Percentiles rank a stretch among this genome's conserved stretches.
phyloP scores from a whole-genome alignment of 148 eudicot species.

The Vaccinium macrocarpon region DNA sequence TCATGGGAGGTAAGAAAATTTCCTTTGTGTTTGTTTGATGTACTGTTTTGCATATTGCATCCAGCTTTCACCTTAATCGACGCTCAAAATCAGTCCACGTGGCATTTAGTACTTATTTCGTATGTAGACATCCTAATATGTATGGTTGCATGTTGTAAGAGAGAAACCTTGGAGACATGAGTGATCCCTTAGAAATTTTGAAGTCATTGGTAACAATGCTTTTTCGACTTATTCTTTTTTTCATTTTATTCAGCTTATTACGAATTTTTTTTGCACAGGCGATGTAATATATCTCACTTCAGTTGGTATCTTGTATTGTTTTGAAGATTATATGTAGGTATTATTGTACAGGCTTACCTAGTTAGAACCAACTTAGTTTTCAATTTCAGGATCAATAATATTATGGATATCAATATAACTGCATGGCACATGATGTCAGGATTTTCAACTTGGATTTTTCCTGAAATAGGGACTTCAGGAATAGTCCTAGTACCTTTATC shows the following conservation, averaged over 20 bases:
- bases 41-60: not conserved
- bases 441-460: not conserved
- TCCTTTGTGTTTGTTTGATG: constrained; percentile 7
- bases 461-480: not conserved
- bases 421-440: not conserved
- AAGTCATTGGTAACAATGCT: not conserved
- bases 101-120: not conserved
- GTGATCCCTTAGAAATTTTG: not conserved
- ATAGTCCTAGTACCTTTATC: no score
- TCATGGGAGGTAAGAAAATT: constrained; percentile 72
- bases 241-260: no score
- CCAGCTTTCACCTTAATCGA: not conserved
- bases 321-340: not conserved
- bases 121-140: not conserved
- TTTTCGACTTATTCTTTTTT: not conserved
- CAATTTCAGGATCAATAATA: not conserved
- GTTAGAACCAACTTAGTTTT: constrained; percentile 1
- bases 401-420: not conserved
- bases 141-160: not conserved
- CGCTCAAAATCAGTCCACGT: not conserved
- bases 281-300: not conserved
- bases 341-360: not conserved
- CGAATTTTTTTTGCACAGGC: no score
- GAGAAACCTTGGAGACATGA: not conserved
- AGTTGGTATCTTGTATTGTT: not conserved